phyloP scores from a whole-genome alignment of 495 filamentous ascomycete genomes.

The Penicillium angulare region DNA sequence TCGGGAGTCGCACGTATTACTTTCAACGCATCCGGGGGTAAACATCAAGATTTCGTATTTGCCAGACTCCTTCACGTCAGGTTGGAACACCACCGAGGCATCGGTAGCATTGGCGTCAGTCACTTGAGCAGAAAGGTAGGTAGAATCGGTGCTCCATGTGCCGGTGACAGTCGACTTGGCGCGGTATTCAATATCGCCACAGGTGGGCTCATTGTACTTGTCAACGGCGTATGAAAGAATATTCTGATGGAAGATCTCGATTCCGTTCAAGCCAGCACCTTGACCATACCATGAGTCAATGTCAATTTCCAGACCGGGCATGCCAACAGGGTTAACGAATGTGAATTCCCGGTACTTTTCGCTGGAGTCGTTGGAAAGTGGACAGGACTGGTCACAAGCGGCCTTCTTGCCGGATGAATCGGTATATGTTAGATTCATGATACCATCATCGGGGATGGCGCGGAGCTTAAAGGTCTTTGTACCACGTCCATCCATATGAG shows the following conservation, averaged over 20 bases:
- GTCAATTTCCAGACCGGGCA: constrained; percentile 84
- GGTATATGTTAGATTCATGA: constrained; percentile 93
- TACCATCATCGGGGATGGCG: constrained; percentile 78
- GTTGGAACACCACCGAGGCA: constrained; percentile 69
- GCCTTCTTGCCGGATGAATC: constrained; percentile 64
- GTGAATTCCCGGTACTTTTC: constrained; percentile 81
- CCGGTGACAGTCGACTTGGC: constrained; percentile 68
- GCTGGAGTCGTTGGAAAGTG: constrained; percentile 64
- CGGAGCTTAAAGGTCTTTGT: constrained; percentile 84
- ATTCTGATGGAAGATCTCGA: constrained; percentile 86
- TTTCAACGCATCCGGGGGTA: constrained; percentile 84
- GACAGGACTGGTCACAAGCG: constrained; percentile 75
- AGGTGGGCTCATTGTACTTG: constrained; percentile 84
- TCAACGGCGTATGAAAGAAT: constrained; percentile 82
- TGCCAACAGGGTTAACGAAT: constrained; percentile 84
- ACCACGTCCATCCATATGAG: constrained; percentile 78
- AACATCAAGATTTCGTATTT: constrained; percentile 86
- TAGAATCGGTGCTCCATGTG: constrained; percentile 67
- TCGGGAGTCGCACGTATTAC: constrained; percentile 69
- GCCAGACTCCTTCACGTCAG: constrained; percentile 84
- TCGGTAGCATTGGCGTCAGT: constrained; percentile 50
- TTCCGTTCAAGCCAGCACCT: constrained; percentile 83
- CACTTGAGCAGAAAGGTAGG: constrained; percentile 73
- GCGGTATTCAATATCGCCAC: constrained; percentile 61
- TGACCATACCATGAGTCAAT: constrained; percentile 81